Conservation (phyloP, 306 rosid species). For the Cucurbita ficifolia region DNA sequence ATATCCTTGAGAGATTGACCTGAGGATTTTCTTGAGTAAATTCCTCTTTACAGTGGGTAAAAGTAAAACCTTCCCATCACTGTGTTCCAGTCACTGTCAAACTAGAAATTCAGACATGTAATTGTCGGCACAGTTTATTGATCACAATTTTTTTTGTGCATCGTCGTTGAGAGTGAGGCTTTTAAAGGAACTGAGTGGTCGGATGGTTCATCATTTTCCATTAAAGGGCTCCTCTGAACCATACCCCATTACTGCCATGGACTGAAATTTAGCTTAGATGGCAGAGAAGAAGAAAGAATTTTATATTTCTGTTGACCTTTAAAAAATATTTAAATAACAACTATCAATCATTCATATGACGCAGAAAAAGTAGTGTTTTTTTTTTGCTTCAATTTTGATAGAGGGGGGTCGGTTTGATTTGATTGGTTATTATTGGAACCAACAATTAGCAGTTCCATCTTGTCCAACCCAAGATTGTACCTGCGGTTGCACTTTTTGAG, state of each 20-base stretch:
- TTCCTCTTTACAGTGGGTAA: background rate
- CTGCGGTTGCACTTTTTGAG: background rate
- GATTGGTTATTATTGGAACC: constrained; percentile 4
- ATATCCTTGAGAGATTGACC: background rate
- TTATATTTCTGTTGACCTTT: constrained; percentile 4
- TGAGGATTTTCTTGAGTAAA: background rate
- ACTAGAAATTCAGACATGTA: background rate
- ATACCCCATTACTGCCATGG: background rate
- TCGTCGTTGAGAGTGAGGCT: too few species aligned
- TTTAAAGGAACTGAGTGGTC: too few species aligned
- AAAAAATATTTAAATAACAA: background rate
- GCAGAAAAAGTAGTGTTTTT: background rate
- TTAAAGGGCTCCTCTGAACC: background rate
- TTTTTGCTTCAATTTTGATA: background rate
- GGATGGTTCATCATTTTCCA: background rate
- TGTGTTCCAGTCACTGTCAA: background rate
- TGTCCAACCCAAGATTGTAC: constrained; percentile 5
- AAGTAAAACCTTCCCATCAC: background rate
- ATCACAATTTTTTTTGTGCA: too few species aligned
- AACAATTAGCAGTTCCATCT: constrained; percentile 10
- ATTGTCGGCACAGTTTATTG: constrained; percentile 1
- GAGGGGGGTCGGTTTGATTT: constrained; percentile 6
- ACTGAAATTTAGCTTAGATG: too few species aligned
- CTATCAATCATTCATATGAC: constrained; percentile 5
- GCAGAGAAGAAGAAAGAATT: background rate